Conservation (phyloP, 495 filamentous ascomycete species). For the Ramalina intermedia region DNA sequence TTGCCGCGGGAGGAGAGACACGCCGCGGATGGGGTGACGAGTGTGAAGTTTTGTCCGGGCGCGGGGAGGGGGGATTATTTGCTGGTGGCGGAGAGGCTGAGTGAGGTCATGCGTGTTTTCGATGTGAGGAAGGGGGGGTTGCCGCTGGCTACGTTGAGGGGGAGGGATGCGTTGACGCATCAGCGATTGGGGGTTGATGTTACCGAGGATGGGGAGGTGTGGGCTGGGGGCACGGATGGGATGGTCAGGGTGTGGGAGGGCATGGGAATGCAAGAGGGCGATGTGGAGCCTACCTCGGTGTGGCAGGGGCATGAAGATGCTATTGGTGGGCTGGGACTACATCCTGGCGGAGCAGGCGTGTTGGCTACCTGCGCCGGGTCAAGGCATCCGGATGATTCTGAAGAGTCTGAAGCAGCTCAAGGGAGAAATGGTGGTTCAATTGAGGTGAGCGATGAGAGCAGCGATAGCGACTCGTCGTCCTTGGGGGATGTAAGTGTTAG, state of each 20-base stretch:
- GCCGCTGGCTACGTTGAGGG: slow-evolving; percentile 53
- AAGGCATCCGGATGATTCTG: slow-evolving; percentile 18
- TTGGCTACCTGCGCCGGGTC: slow-evolving; percentile 65
- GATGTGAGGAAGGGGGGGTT: slow-evolving; percentile 64
- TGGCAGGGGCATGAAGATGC: slow-evolving; percentile 47
- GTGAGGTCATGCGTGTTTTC: slow-evolving; percentile 60
- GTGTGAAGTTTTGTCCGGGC: slow-evolving; percentile 62
- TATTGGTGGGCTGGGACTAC: slow-evolving; percentile 49
- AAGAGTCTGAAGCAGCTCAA: too few relatives aligned
- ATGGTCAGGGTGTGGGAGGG: slow-evolving; percentile 62
- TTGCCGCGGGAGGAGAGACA: slow-evolving; percentile 24
- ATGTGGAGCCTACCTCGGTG: slow-evolving; percentile 38
- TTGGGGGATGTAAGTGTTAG: slow-evolving; percentile 4
- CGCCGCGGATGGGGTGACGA: slow-evolving; percentile 61
- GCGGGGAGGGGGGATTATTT: slow-evolving; percentile 62
- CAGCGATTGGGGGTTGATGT: slow-evolving; percentile 71
- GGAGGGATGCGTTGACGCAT: slow-evolving; percentile 56
- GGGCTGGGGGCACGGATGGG: slow-evolving; percentile 76
- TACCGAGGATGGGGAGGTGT: slow-evolving; percentile 35
- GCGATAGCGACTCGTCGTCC: slow-evolving; percentile 5
- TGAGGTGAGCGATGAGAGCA: neutral
- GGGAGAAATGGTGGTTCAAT: neutral
- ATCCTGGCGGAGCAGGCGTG: slow-evolving; percentile 47
- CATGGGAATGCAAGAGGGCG: slow-evolving; percentile 38
- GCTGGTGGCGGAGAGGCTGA: slow-evolving; percentile 70